Conservation (phyloP, 495 filamentous ascomycete genomes). For the Penicillium silybi region DNA sequence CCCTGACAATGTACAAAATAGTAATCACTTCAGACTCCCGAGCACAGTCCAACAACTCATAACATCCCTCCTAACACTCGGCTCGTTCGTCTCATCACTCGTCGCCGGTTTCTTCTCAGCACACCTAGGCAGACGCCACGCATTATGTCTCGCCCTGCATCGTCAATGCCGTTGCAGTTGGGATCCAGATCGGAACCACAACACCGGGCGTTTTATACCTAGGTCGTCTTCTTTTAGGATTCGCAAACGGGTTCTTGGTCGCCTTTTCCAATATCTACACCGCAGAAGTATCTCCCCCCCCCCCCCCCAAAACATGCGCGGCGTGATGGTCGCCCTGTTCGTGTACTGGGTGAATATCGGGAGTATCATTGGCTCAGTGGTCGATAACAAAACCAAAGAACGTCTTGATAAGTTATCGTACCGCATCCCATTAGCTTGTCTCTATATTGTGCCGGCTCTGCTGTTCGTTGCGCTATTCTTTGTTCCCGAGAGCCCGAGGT, state of each 20-base stretch:
- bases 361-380: slow-evolving; percentile 7
- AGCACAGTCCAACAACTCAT: slow-evolving; percentile 36
- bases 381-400: slow-evolving; percentile 13
- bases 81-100: slow-evolving; percentile 55
- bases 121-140: slow-evolving; percentile 11
- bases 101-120: slow-evolving; percentile 37
- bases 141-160: slow-evolving; percentile 16
- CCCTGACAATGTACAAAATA: not conserved
- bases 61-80: slow-evolving; percentile 50
- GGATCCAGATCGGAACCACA: slow-evolving; percentile 14
- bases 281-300: slow-evolving; percentile 10
- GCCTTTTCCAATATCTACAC: slow-evolving; percentile 16
- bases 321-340: slow-evolving; percentile 14
- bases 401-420: slow-evolving; percentile 11
- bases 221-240: slow-evolving; percentile 11
- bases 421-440: slow-evolving; percentile 10
- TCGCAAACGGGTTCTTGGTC: slow-evolving; percentile 15
- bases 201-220: slow-evolving; percentile 8
- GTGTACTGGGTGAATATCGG: slow-evolving; percentile 17
- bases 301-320: slow-evolving; percentile 12
- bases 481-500: slow-evolving; percentile 13
- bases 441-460: slow-evolving; percentile 10
- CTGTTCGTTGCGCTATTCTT: slow-evolving; percentile 14
- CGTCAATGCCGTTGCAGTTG: slow-evolving; percentile 12
- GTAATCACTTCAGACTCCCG: not conserved